phyloP scores from a whole-genome alignment of 108 stramenopile genomes.

The Hondaea fermentalgiana region DNA sequence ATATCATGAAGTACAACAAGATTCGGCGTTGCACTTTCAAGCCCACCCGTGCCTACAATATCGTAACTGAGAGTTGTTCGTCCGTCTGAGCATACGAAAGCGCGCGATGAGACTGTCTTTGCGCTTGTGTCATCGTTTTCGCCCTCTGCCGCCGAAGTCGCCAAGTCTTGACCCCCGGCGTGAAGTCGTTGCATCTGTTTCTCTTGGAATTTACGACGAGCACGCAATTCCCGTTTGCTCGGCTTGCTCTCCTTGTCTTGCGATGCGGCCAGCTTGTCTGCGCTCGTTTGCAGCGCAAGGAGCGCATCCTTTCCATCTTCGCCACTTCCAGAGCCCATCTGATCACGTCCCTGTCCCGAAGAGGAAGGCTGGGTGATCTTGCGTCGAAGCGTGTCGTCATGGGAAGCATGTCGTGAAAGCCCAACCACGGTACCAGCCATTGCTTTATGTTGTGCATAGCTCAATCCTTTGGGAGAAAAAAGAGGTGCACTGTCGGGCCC shows the following conservation, averaged over 20 bases:
- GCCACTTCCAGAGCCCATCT: not conserved
- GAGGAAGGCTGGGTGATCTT: not conserved
- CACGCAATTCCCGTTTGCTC: conserved; percentile 15
- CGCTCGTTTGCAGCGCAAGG: not conserved
- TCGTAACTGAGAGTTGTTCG: conserved; percentile 24
- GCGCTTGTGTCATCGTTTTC: not conserved
- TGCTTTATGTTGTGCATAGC: not conserved
- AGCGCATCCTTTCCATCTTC: not conserved
- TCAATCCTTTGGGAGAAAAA: not conserved
- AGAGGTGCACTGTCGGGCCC: not conserved
- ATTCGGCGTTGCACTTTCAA: not conserved
- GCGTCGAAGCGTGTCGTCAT: not conserved
- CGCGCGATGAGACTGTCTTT: not conserved
- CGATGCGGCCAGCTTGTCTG: not conserved
- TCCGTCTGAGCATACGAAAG: conserved; percentile 29
- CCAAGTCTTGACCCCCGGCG: not conserved
- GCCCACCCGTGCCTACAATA: conserved; percentile 23
- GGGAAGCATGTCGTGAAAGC: not conserved
- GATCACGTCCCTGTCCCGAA: no score
- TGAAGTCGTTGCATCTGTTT: conserved; percentile 13
- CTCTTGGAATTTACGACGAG: conserved; percentile 6
- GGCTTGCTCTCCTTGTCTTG: not conserved
- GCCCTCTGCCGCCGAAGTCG: not conserved
- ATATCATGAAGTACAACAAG: conserved; percentile 50
- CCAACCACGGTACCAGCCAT: not conserved